phyloP scores from a whole-genome alignment of 805 yeast genomes.

The Priceomyces carsonii region DNA sequence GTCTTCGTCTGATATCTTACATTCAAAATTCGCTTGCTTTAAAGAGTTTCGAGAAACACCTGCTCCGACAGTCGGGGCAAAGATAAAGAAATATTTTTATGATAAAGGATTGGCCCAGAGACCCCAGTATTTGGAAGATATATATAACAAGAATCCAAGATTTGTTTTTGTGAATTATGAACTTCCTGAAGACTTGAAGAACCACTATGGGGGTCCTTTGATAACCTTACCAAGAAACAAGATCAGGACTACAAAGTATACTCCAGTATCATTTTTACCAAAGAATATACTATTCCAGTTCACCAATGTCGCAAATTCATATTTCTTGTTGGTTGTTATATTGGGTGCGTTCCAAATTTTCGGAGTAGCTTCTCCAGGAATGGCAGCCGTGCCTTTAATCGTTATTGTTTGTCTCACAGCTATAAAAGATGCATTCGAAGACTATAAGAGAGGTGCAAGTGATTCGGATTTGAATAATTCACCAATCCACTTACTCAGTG shows the following conservation, averaged over 20 bases:
- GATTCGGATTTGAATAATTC: conserved; percentile 72
- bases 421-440: conserved; percentile 76
- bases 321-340: conserved; percentile 55
- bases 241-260: conserved; percentile 63
- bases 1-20: conserved; percentile 2
- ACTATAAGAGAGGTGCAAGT: conserved; percentile 60
- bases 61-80: conserved; percentile 24
- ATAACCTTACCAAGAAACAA: conserved; percentile 52
- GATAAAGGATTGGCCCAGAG: conserved; percentile 24
- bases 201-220: conserved; percentile 34
- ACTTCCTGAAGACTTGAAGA: conserved; percentile 45
- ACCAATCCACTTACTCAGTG: conserved; percentile 55
- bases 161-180: conserved; percentile 50
- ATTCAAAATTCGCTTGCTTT: conserved; percentile 2
- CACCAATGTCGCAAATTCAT: conserved; percentile 59
- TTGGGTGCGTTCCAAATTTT: conserved; percentile 64
- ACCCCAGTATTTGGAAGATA: conserved; percentile 36
- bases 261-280: conserved; percentile 58
- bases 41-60: conserved; percentile 15
- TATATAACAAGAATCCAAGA: conserved; percentile 42
- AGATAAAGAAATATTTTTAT: conserved; percentile 19
- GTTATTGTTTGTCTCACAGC: conserved; percentile 78
- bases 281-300: conserved; percentile 57
- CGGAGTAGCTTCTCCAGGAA: conserved; percentile 71
- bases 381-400: conserved; percentile 79